phyloP scores from a whole-genome alignment of 495 filamentous ascomycete genomes.

The Daldinia loculata region DNA sequence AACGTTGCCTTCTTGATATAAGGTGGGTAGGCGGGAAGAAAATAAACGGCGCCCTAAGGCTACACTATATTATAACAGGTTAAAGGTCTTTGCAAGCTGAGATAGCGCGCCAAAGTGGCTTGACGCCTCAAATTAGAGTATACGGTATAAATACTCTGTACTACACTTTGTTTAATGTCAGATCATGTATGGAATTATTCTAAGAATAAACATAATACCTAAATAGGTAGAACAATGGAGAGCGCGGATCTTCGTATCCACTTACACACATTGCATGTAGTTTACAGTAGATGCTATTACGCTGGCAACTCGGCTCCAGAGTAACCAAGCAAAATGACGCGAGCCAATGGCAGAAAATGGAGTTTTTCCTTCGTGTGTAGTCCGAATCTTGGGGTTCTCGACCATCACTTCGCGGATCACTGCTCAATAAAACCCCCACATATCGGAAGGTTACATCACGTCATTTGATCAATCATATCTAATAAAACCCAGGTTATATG shows the following conservation, averaged over 20 bases:
- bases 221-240: background rate
- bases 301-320: background rate
- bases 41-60: slow-evolving; percentile 7
- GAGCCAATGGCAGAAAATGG: slow-evolving; percentile 13
- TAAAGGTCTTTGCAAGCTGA: slow-evolving; percentile 31
- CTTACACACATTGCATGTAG: background rate
- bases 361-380: slow-evolving; percentile 10
- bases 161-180: background rate
- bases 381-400: slow-evolving; percentile 1
- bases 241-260: background rate
- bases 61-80: slow-evolving; percentile 12
- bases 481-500: background rate
- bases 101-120: slow-evolving; percentile 14
- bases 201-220: background rate
- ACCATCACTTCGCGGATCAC: slow-evolving; percentile 11
- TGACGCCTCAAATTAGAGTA: background rate
- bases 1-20: background rate
- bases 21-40: background rate
- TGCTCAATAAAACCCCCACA: slow-evolving; percentile 35
- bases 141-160: background rate
- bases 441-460: slow-evolving; percentile 25
- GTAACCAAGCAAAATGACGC: background rate
- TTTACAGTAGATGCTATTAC: background rate
- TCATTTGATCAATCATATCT: slow-evolving; percentile 12
- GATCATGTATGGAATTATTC: background rate